Percentiles rank a stretch among this genome's conserved stretches.
These are phyloP conservation scores for Pyrrhoderma lamaoense DNA, from an alignment of 1,284 basidiomycete species.

Conservation along the genomic window DNA sequence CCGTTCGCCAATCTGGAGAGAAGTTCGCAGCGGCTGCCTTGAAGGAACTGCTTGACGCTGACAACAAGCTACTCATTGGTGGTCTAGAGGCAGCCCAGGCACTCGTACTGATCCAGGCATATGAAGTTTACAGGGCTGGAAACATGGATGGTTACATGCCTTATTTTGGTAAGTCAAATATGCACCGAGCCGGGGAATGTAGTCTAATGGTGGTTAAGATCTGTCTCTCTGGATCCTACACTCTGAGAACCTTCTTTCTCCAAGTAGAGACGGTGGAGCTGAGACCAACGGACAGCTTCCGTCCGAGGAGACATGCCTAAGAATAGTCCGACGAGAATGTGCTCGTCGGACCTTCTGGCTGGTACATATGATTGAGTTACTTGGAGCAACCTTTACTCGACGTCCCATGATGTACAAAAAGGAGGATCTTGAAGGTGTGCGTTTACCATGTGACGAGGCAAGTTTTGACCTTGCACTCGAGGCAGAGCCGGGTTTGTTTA, in stretches of 20 bases:
- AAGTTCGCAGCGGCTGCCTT: slow-evolving; percentile 61
- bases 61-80: slow-evolving; percentile 50
- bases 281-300: slow-evolving; percentile 44
- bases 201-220: background rate
- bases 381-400: slow-evolving; percentile 41
- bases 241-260: slow-evolving; percentile 41
- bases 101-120: slow-evolving; percentile 59
- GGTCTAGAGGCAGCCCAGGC: slow-evolving; percentile 61
- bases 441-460: slow-evolving; percentile 68
- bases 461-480: slow-evolving; percentile 65
- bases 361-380: slow-evolving; percentile 42
- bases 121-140: slow-evolving; percentile 25
- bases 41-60: slow-evolving; percentile 61
- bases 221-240: slow-evolving; percentile 60
- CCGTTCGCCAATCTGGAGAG: slow-evolving; percentile 60
- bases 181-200: no score
- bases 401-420: slow-evolving; percentile 42
- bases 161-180: slow-evolving; percentile 28
- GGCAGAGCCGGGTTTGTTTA: slow-evolving; percentile 48
- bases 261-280: background rate
- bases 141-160: slow-evolving; percentile 31
- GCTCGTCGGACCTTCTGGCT: slow-evolving; percentile 73
- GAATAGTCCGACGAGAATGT: slow-evolving; percentile 61
- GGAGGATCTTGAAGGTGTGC: slow-evolving; percentile 46
- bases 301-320: slow-evolving; percentile 48